Evolutionary conservation across 768 basidiomycete species (phyloP), one percentile per base, ranked within the genome.

Genomic region (Suillus occidentalis): DNA sequence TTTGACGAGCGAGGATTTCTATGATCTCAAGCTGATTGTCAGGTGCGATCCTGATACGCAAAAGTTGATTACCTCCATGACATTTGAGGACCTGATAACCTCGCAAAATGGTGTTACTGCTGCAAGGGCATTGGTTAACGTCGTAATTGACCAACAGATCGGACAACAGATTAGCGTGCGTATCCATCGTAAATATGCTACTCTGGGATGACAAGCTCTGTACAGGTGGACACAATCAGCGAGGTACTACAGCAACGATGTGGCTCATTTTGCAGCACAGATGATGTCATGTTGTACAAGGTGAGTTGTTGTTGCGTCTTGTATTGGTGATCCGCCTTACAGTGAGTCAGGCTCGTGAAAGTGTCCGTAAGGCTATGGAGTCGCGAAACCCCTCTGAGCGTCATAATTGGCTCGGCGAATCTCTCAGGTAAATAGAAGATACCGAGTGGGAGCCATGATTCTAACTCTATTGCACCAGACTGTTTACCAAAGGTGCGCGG

Each of bases 271-370:
- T 98, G 95, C 77, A 96, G 96, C 69, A 90, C 96, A 2, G 97
- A 98, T 72, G 97, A 99, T 78, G 97, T 99, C 52, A 92, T 97
- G 85, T 77, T 97, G 36, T 98, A 99, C 81, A 99, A 99, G 83
- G 95, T 88, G 70, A 63, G 78, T 69, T 37, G 34, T 62, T n/a
- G 20, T 55, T n/a, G 20, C 20, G 47, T 63, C 61, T 14, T 20
- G 49, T 60, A 56, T 53, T 43, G 45, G 16, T 53, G n/a, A 25
- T 63, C 18, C 57, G n/a, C n/a, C 58, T 55, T 42, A 56, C 45
- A 70, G 55, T 65, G 56, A 31, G 16, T 47, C 34, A 96, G 94
- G 97, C 97, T 2, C 90, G 93, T 73, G 97, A 99, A 79, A 95
- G 92, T 69, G 83, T 97, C 42, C 90, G 95, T 12, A 92, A 92